Base-by-base conservation (phyloP, 345 rosid genomes). In the Heritiera fomes region DNA sequence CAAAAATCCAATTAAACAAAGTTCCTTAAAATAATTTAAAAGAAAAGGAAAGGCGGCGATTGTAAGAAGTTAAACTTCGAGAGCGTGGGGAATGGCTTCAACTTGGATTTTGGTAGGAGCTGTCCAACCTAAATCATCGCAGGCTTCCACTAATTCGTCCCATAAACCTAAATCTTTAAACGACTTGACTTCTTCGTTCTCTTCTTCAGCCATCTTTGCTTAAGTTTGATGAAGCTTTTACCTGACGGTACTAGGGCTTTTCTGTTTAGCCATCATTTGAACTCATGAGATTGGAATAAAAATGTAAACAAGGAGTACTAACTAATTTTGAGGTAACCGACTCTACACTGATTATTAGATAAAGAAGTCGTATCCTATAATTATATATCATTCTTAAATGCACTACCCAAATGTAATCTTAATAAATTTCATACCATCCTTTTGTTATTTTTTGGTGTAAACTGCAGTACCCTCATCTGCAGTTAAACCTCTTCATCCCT, bases 71-170 rank as follows among this genome's bases (percentile, higher is more conserved):
- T 46, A 20, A 90, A 98, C 98, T 87, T 90, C 90, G 18, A 93
- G 90, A 0, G 98, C 98, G 71, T 87, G 90, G 71, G 97, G 98
- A 65, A 95, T 88, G 53, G 98, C 91, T 80, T 93, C 96, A 2
- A 90, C 86, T 76, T 95, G 99, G 75, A 95, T 95, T 80, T 88
- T 93, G 0, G 99, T 86, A 15, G 98, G 97, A 52, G 75, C 84
- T 69, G 80, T 86, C 98, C 99, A 93, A 53, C 94, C 95, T 64
- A 91, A 74, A 53, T 73, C 84, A 0, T 92, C 95, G 81, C 98
- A 93, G 50, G 98, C 97, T 79, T 87, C 87, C 52, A 88, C 80
- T 79, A 95, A 82, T 77, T 90, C 89, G 8, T 93, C 94, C 28
- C 93, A 87, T 58, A 95, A 45, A 2, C 97, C 98, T 58, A 95